Conservation (phyloP, 2,329 filamentous ascomycete genomes). For the Phoma herbarum region DNA sequence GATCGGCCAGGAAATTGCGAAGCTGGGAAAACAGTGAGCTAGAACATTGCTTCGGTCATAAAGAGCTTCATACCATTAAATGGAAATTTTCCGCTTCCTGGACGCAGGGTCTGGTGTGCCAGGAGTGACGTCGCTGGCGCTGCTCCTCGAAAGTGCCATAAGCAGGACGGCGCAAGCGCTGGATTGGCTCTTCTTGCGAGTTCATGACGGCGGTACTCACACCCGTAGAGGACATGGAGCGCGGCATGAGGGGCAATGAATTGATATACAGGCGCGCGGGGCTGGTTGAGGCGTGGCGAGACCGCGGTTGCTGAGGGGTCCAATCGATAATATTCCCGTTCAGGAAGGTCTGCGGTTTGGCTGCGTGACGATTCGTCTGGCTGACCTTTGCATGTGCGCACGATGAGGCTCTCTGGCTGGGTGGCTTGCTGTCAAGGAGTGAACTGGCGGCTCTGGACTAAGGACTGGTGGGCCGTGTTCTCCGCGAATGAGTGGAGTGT, state of each 20-base stretch:
- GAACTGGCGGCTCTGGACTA: slow-evolving; percentile 12
- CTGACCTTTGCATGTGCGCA: slow-evolving; percentile 32
- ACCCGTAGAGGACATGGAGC: slow-evolving; percentile 21
- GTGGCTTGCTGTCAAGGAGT: slow-evolving; percentile 20
- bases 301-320: slow-evolving; percentile 14
- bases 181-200: slow-evolving; percentile 55
- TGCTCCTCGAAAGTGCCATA: slow-evolving; percentile 49
- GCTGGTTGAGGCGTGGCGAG: slow-evolving; percentile 34
- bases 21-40: slow-evolving; percentile 60
- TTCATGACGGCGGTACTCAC: slow-evolving; percentile 48
- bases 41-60: background rate
- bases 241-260: slow-evolving; percentile 35
- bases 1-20: slow-evolving; percentile 82
- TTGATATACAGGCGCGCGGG: slow-evolving; percentile 33
- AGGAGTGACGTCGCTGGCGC: slow-evolving; percentile 57
- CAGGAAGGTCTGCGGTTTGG: slow-evolving; percentile 24
- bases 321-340: slow-evolving; percentile 21
- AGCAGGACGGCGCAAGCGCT: slow-evolving; percentile 44
- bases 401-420: slow-evolving; percentile 31
- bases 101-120: slow-evolving; percentile 56
- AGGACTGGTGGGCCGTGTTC: slow-evolving; percentile 13
- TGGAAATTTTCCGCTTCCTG: slow-evolving; percentile 60
- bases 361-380: slow-evolving; percentile 28
- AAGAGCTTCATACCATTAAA: slow-evolving; percentile 45
- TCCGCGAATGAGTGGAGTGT: slow-evolving; percentile 20